Conservation (phyloP, 106 monocot species). For the Vanilla planifolia region DNA sequence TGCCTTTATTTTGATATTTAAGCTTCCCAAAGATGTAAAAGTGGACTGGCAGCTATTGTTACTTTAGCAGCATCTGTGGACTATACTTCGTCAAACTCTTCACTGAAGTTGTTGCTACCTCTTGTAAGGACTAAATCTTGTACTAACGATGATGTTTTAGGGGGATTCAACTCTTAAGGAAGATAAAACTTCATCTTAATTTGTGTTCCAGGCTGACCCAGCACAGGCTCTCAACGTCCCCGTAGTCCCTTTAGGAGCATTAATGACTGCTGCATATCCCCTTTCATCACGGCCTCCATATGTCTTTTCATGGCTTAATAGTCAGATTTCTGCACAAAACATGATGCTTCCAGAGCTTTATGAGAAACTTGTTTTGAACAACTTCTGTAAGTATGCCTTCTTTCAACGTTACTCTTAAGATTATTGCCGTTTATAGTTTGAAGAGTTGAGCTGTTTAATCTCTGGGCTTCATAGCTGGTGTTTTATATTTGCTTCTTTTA, state of each 20-base stretch:
- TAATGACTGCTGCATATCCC: conserved; percentile 77
- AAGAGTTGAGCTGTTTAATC: background rate
- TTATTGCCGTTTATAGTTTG: background rate
- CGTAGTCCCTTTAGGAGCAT: conserved; percentile 75
- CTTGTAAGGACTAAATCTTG: conserved; percentile 44
- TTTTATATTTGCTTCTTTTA: too few species aligned
- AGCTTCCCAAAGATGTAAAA: conserved; percentile 27
- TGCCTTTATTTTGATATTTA: background rate
- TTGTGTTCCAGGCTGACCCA: conserved; percentile 78
- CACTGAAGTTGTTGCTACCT: conserved; percentile 79
- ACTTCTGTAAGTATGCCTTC: conserved; percentile 65
- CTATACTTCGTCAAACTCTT: conserved; percentile 81
- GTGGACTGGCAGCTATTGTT: conserved; percentile 67
- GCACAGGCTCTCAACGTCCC: conserved; percentile 90
- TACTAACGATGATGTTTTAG: background rate
- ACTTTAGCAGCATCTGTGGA: conserved; percentile 96
- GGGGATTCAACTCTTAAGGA: background rate
- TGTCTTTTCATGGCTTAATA: conserved; percentile 73
- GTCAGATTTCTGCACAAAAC: conserved; percentile 74
- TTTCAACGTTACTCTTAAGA: background rate
- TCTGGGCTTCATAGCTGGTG: background rate
- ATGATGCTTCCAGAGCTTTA: conserved; percentile 98
- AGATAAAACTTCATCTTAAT: conserved; percentile 1
- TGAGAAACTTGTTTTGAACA: conserved; percentile 86
- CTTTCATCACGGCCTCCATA: conserved; percentile 77